These are phyloP conservation scores for Aspergillus nomiae DNA, from an alignment of 2,329 filamentous ascomycete genomes.

Conservation along the genomic window DNA sequence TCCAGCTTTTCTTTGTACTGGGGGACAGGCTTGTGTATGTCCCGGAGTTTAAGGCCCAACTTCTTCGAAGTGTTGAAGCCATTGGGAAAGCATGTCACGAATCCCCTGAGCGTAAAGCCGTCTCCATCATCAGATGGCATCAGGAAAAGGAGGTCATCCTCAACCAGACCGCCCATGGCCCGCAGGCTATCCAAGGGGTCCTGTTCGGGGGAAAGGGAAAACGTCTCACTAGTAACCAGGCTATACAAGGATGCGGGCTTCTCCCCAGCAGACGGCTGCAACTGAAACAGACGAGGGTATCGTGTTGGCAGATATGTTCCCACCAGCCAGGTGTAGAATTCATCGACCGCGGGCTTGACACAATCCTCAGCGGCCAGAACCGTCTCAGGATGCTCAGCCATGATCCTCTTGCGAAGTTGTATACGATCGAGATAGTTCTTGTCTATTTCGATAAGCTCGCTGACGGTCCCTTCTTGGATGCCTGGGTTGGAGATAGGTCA, in stretches of 20 bases:
- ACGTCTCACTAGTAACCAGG: neutral
- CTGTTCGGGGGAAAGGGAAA: neutral
- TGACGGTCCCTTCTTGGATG: neutral
- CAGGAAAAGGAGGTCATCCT: constrained; percentile 6
- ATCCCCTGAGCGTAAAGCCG: constrained; percentile 14
- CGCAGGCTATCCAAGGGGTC: neutral
- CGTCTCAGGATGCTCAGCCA: neutral
- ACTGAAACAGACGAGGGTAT: neutral
- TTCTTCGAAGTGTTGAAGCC: constrained; percentile 21
- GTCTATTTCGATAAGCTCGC: constrained; percentile 6
- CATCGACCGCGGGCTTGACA: neutral
- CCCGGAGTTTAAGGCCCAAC: constrained; percentile 17
- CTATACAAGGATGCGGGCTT: neutral
- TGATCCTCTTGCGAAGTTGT: neutral
- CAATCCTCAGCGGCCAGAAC: neutral
- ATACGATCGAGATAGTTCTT: constrained; percentile 6
- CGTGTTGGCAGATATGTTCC: neutral
- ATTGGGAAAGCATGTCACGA: constrained; percentile 22
- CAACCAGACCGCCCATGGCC: neutral
- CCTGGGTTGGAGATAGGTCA: neutral
- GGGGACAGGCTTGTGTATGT: constrained; percentile 26
- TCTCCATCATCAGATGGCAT: neutral
- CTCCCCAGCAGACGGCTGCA: neutral
- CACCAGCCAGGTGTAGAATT: constrained; percentile 2
- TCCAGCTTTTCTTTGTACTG: constrained; percentile 31